Evolutionary conservation across 495 filamentous ascomycete species (phyloP).

Genomic region (Penicillium bialowiezense): DNA sequence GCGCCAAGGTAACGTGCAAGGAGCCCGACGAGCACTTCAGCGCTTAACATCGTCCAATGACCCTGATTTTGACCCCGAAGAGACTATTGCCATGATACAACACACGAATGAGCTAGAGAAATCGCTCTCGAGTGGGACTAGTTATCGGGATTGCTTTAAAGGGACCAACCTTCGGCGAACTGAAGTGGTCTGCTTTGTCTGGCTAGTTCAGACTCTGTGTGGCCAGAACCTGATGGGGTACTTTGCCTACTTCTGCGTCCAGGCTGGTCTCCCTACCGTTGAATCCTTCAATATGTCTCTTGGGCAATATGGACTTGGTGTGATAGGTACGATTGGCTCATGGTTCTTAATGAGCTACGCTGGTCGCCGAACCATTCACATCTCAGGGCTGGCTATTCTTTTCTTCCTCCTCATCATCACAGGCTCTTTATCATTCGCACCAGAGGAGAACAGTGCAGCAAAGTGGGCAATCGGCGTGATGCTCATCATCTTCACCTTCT

Average conservation of each 20-base stretch:
- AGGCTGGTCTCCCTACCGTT: constrained; percentile 56
- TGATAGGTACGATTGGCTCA: constrained; percentile 59
- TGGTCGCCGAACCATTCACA: constrained; percentile 63
- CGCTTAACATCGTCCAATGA: constrained; percentile 53
- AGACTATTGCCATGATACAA: constrained; percentile 71
- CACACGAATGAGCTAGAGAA: constrained; percentile 67
- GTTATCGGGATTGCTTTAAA: constrained; percentile 66
- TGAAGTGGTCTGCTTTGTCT: constrained; percentile 63
- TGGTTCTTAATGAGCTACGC: constrained; percentile 63
- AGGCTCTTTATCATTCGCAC: constrained; percentile 60
- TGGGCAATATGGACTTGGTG: constrained; percentile 64
- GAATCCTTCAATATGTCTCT: constrained; percentile 64
- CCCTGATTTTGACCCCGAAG: constrained; percentile 57
- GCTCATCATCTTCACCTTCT: constrained; percentile 61
- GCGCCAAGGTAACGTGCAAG: constrained; percentile 55
- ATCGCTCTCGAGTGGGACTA: constrained; percentile 55
- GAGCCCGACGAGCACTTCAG: constrained; percentile 57
- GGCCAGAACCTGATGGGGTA: constrained; percentile 70
- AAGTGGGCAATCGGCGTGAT: constrained; percentile 45
- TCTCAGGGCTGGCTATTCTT: constrained; percentile 57
- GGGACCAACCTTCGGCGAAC: constrained; percentile 65
- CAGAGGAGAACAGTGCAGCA: constrained; percentile 34
- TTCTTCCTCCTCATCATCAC: constrained; percentile 59
- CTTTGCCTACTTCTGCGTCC: constrained; percentile 65
- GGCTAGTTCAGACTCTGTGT: constrained; percentile 69